Base-by-base conservation (phyloP, 768 basidiomycete species). In the Suillus luteus region DNA sequence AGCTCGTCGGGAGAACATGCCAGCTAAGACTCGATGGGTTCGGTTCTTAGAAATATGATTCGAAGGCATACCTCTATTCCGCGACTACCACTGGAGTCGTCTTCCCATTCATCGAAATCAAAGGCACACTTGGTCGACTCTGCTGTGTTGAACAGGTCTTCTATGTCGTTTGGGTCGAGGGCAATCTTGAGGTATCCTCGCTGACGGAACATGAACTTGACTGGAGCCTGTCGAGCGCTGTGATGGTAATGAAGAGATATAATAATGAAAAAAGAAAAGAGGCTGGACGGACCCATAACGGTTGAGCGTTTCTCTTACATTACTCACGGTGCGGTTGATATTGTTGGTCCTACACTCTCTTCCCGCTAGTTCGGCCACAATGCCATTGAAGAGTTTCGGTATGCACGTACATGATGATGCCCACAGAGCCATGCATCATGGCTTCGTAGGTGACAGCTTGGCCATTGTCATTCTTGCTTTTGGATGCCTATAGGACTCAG, bases 321-420 rank as follows among this genome's bases (percentile, higher is more conserved):
- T 82, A 66, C 84, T 82, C 57, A 85, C 77, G 24, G 89, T 89
- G 38, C 89, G 83, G 66, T 85, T 88, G 52, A 79, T 73, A 67
- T 90, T 90, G 70, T 89, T 83, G n/a, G 87, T 85, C 48, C 84
- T 73, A 67, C 84, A 87, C 67, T 86, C 85, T 72, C 86, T 86
- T 67, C 63, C 69, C 61, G 59, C 51, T 65, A 61, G 60, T 27
- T 58, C 49, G 51, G 72, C 52, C 33, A 52, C 22, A 22, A 43
- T 17, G 33, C 24, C 31, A 35, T 10, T n/a, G 24, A 33, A 14
- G 38, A 51, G 24, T 19, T 40, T 12, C 12, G 9, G 43, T 17
- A 22, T 31, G 46, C 17, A 77, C 86, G 76, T 70, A 87, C 89
- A 90, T 82, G 59, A 90, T 79, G 35, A 91, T 68, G 1, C 87